Evolutionary conservation across 1,284 basidiomycete species (phyloP), one percentile per base, ranked within the genome.

Genomic region (Uromyces viciae-fabae): DNA sequence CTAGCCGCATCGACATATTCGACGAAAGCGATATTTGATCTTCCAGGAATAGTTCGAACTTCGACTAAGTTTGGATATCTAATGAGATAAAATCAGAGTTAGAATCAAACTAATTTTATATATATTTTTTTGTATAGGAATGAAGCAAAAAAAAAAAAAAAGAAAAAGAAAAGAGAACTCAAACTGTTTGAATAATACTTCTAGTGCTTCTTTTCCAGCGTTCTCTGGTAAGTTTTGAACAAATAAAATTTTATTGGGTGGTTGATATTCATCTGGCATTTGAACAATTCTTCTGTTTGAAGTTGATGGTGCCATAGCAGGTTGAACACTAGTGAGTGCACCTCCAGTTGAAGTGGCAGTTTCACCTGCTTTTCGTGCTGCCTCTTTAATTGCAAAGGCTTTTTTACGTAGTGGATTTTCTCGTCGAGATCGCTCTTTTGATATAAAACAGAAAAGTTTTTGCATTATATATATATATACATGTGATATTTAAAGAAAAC

Each of bases 251-350:
- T 95, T 95, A 92, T 99, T 99, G 42, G 96, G 96, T 3, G 97
- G 97, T 9, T 99, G 90, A 87, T 99, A 99, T 87, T 99, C 96
- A 92, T 99, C 96, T 42, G 97, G 95, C 93, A 97, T 95, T 86
- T 94, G 93, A 83, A 98, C 92, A 83, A 91, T 81, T 15, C 64
- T 77, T 43, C 73, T 40, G 36, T 83, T 81, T n/a, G 82, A 83
- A 14, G 78, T 66, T 3, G 81, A 69, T 0, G 82, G 49, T 15
- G 82, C 74, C 7, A 75, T 73, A 66, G 62, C 49, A 14, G 43
- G 33, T 9, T 40, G 22, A n/a, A 62, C 36, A n/a, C 62, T 28
- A 5, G 82, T 46, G 3, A 52, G 60, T 43, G 75, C 79, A 9
- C 52, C 60, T 15, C 49, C 46, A 31, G 64, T 28, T 71, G 71